Conservation (phyloP, 148 eudicot species). For the Cornus florida region DNA sequence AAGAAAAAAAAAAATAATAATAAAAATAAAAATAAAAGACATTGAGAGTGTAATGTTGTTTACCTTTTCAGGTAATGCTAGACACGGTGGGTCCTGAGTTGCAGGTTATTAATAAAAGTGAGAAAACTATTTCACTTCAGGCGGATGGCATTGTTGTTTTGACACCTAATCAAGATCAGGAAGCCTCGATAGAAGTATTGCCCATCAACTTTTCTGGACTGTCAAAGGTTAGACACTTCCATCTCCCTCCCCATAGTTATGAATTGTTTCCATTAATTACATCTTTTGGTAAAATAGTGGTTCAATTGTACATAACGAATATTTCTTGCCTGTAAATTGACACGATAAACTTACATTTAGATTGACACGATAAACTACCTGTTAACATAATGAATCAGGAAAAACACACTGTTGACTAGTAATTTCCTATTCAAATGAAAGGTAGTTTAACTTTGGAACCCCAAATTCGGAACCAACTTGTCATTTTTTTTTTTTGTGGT, state of each 20-base stretch:
- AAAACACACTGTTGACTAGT: neutral
- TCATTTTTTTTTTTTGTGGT: no score
- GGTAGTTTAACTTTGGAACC: neutral
- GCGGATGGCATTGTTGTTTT: conserved; percentile 55
- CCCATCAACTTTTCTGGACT: conserved; percentile 70
- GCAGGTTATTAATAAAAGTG: conserved; percentile 56
- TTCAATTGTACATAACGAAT: neutral
- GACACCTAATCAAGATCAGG: conserved; percentile 54
- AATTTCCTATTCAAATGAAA: neutral
- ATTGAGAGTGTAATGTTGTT: conserved; percentile 1
- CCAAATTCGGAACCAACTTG: neutral
- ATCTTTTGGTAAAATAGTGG: neutral
- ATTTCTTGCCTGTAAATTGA: neutral
- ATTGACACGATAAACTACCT: neutral
- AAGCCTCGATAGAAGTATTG: conserved; percentile 55
- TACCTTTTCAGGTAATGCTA: conserved; percentile 58
- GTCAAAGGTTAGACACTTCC: conserved; percentile 38
- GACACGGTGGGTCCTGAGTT: conserved; percentile 73
- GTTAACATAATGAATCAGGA: neutral
- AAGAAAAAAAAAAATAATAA: neutral
- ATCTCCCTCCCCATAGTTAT: neutral
- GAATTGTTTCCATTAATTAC: neutral
- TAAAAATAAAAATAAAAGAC: no score
- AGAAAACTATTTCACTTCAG: conserved; percentile 53
- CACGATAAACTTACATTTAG: neutral